Evolutionary conservation across 805 yeast species (phyloP).

Genomic region (Debaryomyces hansenii): DNA sequence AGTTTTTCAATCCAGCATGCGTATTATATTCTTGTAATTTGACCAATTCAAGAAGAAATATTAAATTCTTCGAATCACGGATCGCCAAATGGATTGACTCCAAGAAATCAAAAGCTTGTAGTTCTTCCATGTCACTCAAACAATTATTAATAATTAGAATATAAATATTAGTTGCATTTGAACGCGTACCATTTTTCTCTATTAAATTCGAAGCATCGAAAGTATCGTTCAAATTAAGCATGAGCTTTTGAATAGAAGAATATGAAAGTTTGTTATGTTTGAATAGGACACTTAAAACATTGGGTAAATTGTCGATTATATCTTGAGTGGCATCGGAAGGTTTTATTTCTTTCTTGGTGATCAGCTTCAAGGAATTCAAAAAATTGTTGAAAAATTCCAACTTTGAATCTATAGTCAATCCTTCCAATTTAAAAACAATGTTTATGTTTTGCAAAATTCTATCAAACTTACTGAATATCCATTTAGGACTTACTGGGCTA

Average conservation of each 20-base stretch:
- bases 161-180: conserved; percentile 11
- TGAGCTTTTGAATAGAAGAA: conserved; percentile 20
- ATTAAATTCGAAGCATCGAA: conserved; percentile 28
- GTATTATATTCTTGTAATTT: conserved; percentile 8
- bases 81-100: conserved; percentile 12
- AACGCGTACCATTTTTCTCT: background rate
- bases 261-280: conserved; percentile 13
- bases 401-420: conserved; percentile 23
- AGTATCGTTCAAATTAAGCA: conserved; percentile 30
- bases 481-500: conserved; percentile 28
- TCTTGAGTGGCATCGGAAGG: conserved; percentile 30
- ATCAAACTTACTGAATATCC: conserved; percentile 35
- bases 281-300: conserved; percentile 22
- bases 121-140: conserved; percentile 6
- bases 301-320: conserved; percentile 32
- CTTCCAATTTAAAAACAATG: conserved; percentile 22
- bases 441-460: conserved; percentile 26
- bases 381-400: conserved; percentile 22
- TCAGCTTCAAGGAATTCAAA: conserved; percentile 22
- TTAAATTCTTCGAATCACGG: conserved; percentile 16
- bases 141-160: conserved; percentile 9
- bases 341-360: conserved; percentile 30
- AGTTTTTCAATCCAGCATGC: conserved; percentile 10
- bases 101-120: conserved; percentile 14
- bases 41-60: conserved; percentile 17